These are phyloP conservation scores for Rhodotorula toruloides DNA, from an alignment of 768 basidiomycete species.

Conservation along the genomic window DNA sequence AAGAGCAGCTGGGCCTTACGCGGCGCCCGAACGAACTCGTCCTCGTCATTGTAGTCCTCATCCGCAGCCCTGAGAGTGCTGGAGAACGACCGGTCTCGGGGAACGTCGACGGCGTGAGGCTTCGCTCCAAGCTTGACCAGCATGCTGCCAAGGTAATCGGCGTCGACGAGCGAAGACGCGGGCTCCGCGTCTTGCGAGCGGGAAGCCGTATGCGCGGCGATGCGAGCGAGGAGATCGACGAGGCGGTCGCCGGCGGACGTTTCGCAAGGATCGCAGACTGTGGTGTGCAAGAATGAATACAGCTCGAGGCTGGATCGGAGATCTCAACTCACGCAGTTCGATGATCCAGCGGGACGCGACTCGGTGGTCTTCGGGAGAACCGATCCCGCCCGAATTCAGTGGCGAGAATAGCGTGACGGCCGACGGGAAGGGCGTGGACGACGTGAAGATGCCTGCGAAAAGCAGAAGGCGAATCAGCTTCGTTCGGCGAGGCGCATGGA, in stretches of 20 bases:
- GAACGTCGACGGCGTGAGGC: neutral
- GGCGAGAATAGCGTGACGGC: constrained; percentile 1
- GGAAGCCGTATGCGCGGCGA: neutral
- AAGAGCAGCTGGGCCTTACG: neutral
- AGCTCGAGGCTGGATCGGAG: neutral
- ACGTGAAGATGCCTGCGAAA: neutral
- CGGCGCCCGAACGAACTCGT: too few relatives aligned
- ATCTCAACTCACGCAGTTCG: neutral
- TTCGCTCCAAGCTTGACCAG: constrained; percentile 10
- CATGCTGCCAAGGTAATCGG: neutral
- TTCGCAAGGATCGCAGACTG: constrained; percentile 18
- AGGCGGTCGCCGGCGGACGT: neutral
- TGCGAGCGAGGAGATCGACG: neutral
- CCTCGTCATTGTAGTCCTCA: neutral
- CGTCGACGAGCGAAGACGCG: neutral
- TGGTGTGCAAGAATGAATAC: too few relatives aligned
- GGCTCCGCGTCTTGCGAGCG: neutral
- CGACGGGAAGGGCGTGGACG: neutral
- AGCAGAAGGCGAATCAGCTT: neutral
- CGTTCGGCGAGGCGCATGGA: too few relatives aligned
- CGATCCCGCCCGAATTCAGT: neutral
- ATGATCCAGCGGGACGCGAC: constrained; percentile 2
- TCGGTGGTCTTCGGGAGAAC: neutral
- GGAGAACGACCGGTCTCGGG: too few relatives aligned
- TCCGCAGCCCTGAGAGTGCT: too few relatives aligned